phyloP scores from a whole-genome alignment of 2,329 filamentous ascomycete species.

The Neodidymelliopsis sp. region DNA sequence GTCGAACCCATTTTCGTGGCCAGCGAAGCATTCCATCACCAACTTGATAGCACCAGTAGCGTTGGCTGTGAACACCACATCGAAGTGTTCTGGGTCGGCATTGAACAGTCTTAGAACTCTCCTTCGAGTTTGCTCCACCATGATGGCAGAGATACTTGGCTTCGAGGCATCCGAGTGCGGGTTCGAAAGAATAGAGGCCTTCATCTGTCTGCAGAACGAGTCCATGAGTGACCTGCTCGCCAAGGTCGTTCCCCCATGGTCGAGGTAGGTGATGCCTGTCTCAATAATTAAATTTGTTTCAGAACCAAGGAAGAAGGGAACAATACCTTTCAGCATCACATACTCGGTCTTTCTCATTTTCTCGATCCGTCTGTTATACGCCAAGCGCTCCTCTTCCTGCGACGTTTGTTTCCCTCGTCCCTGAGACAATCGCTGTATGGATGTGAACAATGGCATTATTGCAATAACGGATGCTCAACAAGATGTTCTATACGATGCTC shows the following conservation, averaged over 20 bases:
- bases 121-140: constrained; percentile 59
- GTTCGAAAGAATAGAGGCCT: constrained; percentile 69
- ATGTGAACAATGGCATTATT: not conserved
- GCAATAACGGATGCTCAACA: constrained; percentile 1
- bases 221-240: constrained; percentile 63
- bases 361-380: constrained; percentile 23
- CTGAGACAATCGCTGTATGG: not conserved
- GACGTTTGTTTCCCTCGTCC: not conserved
- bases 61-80: constrained; percentile 92
- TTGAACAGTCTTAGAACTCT: constrained; percentile 74
- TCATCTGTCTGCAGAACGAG: constrained; percentile 63
- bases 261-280: constrained; percentile 58
- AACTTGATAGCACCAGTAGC: constrained; percentile 90
- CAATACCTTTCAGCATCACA: constrained; percentile 36
- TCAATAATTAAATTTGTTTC: constrained; percentile 2
- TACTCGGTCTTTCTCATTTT: constrained; percentile 30
- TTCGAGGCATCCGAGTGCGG: constrained; percentile 71
- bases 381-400: constrained; percentile 7
- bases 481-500: not conserved
- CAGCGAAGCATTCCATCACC: constrained; percentile 77
- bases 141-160: constrained; percentile 62
- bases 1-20: constrained; percentile 69
- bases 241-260: constrained; percentile 61
- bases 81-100: constrained; percentile 80
- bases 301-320: not conserved